Percentiles rank a stretch among this genome's conserved stretches.
phyloP scores from a whole-genome alignment of 192 early-diverging fungal genomes.

The Diversispora eburnea region DNA sequence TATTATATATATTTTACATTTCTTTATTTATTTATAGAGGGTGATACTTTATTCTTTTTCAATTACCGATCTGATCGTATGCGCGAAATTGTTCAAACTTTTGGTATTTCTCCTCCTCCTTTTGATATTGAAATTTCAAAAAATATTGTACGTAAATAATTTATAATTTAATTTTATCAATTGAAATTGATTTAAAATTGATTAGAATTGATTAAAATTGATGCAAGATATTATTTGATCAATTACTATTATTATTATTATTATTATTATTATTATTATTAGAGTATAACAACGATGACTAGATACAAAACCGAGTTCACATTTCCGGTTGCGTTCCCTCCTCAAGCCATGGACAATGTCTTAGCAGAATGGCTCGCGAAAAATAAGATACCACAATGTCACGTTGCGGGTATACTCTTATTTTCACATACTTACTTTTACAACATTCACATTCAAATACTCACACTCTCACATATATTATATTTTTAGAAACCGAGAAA shows the following conservation, averaged over 20 bases:
- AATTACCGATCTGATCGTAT: slow-evolving; percentile 98
- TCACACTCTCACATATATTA: neutral
- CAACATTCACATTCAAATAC: neutral
- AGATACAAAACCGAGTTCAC: slow-evolving; percentile 97
- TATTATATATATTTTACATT: too few species aligned
- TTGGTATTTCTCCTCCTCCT: slow-evolving; percentile 82
- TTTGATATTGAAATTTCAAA: slow-evolving; percentile 80
- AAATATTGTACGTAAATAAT: slow-evolving; percentile 55
- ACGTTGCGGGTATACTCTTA: slow-evolving; percentile 64
- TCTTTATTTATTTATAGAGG: slow-evolving; percentile 49
- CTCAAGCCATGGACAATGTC: slow-evolving; percentile 97
- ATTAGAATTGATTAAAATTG: too few species aligned
- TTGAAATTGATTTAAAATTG: too few species aligned
- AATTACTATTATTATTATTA: too few species aligned
- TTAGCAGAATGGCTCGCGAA: slow-evolving; percentile 95
- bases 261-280: slow-evolving; percentile 25
- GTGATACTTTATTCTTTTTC: slow-evolving; percentile 95
- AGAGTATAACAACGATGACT: slow-evolving; percentile 89
- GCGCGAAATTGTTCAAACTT: slow-evolving; percentile 84
- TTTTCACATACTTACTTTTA: neutral
- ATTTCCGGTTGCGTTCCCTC: slow-evolving; percentile 93
- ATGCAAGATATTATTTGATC: too few species aligned
- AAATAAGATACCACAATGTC: slow-evolving; percentile 83
- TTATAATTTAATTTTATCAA: too few species aligned
- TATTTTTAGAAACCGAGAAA: slow-evolving; percentile 90